Conservation (phyloP, 2,329 filamentous ascomycete species). For the Fonsecaea nubica region DNA sequence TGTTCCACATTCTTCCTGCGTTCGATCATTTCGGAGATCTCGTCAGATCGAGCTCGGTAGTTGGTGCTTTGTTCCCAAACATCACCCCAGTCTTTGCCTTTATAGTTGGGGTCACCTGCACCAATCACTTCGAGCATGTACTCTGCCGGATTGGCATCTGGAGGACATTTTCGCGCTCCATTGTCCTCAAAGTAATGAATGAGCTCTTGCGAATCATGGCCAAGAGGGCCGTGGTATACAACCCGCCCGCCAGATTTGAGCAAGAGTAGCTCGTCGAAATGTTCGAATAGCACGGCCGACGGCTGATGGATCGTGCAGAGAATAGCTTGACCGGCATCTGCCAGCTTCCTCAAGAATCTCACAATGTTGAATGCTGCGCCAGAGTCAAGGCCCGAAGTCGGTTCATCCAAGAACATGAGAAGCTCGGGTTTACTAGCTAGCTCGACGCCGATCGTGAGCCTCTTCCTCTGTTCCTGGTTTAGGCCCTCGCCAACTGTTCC, state of each 20-base stretch:
- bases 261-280: slow-evolving; percentile 82
- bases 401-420: slow-evolving; percentile 69
- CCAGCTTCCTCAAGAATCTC: slow-evolving; percentile 66
- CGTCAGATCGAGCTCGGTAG: slow-evolving; percentile 53
- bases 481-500: slow-evolving; percentile 65
- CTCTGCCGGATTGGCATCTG: slow-evolving; percentile 61
- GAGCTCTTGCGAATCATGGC: slow-evolving; percentile 72
- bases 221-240: slow-evolving; percentile 88
- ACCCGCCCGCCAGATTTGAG: slow-evolving; percentile 78
- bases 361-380: slow-evolving; percentile 70
- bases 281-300: slow-evolving; percentile 82
- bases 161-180: slow-evolving; percentile 64
- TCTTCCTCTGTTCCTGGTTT: slow-evolving; percentile 70
- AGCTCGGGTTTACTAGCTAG: slow-evolving; percentile 67
- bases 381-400: slow-evolving; percentile 71
- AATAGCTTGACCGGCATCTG: slow-evolving; percentile 80
- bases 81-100: slow-evolving; percentile 67
- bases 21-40: slow-evolving; percentile 61
- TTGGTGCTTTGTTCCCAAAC: slow-evolving; percentile 65
- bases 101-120: slow-evolving; percentile 66
- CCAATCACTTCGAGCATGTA: slow-evolving; percentile 61
- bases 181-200: slow-evolving; percentile 66
- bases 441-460: slow-evolving; percentile 68
- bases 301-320: slow-evolving; percentile 92
- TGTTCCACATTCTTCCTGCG: slow-evolving; percentile 52